Base-by-base conservation (phyloP, 768 basidiomycete species). In the Cantharellus cinnabarinus region DNA sequence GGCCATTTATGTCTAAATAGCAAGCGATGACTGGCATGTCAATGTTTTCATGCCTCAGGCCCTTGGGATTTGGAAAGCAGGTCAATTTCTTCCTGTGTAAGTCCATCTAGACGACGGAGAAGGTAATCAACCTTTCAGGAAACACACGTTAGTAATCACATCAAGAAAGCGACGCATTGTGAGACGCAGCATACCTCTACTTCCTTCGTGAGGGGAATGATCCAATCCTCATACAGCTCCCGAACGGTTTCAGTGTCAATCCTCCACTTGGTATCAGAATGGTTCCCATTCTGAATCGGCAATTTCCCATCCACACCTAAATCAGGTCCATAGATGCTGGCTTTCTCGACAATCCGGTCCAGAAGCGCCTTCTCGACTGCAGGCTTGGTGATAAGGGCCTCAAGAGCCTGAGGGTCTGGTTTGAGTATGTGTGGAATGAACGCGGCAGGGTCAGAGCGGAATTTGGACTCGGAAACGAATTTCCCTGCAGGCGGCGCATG, bases 391-490 rank as follows among this genome's bases (percentile, higher is more conserved):
- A 99, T 97, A 51, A 99, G 73, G 0, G 71, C 81, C 4, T 85
- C 89, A 29, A 99, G 77, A 4, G 81, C 85, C 44, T 78, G 71
- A 15, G 80, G 79, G 68, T 98, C 85, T 4, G 82, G 82, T 2
- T 76, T 77, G 42, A 77, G 77, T 66, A 99, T 99, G 70, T 93
- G 90, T 0, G 93, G 91, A 59, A 99, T 78, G 70, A 97, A 99
- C 5, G 82, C 80, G 41, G 82, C 74, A 20, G 95, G 94, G 62
- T 87, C 74, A 39, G 80, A 77, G n/a, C 76, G 68, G 74, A 99
- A 99, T 69, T 99, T 99, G 37, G 88, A 87, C 71, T 99, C 95
- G 3, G 93, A 90, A 3, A 99, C 95, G 68, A 99, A 99, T 76
- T 97, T 98, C 60, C 95, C 94, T 99, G 67, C 34, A 3, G 38